A percentile compares a stretch with the other conserved stretches of the same genome.
phyloP scores from a whole-genome alignment of 441 rosid species.

The Biscutella auriculata region DNA sequence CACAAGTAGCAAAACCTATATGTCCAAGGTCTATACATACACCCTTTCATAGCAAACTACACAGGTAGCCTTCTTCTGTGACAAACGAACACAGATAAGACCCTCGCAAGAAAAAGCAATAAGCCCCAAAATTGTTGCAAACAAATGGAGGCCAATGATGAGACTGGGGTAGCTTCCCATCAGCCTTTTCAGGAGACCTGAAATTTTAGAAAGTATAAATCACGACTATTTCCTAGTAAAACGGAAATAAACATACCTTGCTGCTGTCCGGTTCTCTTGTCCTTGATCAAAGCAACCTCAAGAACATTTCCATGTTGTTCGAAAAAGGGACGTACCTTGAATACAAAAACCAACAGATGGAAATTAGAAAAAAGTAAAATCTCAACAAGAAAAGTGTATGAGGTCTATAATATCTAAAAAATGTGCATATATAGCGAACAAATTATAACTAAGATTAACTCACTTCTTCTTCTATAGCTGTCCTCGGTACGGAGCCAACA shows the following conservation, averaged over 20 bases:
- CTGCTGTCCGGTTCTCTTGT: slow-evolving; percentile 93
- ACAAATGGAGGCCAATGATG: slow-evolving; percentile 68
- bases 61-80: slow-evolving; percentile 55
- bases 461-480: slow-evolving; percentile 80
- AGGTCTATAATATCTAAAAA: background rate
- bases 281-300: slow-evolving; percentile 95
- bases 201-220: slow-evolving; percentile 41
- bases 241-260: slow-evolving; percentile 59
- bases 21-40: slow-evolving; percentile 35
- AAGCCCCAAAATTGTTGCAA: slow-evolving; percentile 64
- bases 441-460: slow-evolving; percentile 19
- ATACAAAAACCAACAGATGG: slow-evolving; percentile 11
- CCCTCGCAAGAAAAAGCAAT: slow-evolving; percentile 52
- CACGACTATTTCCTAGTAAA: slow-evolving; percentile 32
- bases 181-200: slow-evolving; percentile 88
- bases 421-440: background rate
- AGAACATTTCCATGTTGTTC: slow-evolving; percentile 84
- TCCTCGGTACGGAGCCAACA: slow-evolving; percentile 97
- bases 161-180: slow-evolving; percentile 83
- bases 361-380: background rate
- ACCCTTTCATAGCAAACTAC: slow-evolving; percentile 41
- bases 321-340: slow-evolving; percentile 75
- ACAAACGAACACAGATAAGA: slow-evolving; percentile 35
- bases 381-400: background rate
- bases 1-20: slow-evolving; percentile 40